These are phyloP conservation scores for bread wheat (Triticum aestivum) DNA, from an alignment of 176 grass and related monocot species.

Conservation along the genomic window DNA sequence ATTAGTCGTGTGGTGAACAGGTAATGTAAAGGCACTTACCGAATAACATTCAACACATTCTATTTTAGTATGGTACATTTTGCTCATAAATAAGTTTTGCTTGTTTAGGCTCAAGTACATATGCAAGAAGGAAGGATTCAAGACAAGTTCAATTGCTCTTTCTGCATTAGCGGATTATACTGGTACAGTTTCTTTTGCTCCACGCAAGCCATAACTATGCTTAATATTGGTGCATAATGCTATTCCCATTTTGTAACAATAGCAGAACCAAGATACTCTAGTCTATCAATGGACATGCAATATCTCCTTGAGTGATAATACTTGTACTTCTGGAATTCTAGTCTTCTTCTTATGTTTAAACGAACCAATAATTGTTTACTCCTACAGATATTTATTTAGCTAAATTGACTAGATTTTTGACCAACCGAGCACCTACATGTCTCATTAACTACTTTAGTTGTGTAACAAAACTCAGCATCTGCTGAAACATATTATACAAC, in stretches of 20 bases:
- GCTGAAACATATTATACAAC: neutral
- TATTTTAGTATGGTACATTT: slow-evolving; percentile 22
- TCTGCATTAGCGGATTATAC: slow-evolving; percentile 94
- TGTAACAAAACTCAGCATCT: neutral
- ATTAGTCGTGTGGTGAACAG: slow-evolving; percentile 93
- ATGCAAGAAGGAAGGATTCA: slow-evolving; percentile 88
- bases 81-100: slow-evolving; percentile 12
- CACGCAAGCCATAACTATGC: slow-evolving; percentile 18
- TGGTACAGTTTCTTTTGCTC: slow-evolving; percentile 47
- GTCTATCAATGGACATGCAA: neutral
- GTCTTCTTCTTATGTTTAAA: neutral
- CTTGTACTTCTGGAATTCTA: slow-evolving; percentile 1
- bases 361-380: neutral
- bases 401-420: neutral
- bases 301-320: neutral
- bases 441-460: slow-evolving; percentile 1
- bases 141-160: slow-evolving; percentile 78
- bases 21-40: slow-evolving; percentile 37
- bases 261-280: slow-evolving; percentile 13
- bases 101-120: slow-evolving; percentile 84
- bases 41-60: slow-evolving; percentile 2
- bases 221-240: slow-evolving; percentile 9
- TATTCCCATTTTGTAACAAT: slow-evolving; percentile 28
- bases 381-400: neutral
- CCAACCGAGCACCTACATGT: neutral